phyloP scores from a whole-genome alignment of 768 basidiomycete genomes.

The Kwoniella bestiolae region DNA sequence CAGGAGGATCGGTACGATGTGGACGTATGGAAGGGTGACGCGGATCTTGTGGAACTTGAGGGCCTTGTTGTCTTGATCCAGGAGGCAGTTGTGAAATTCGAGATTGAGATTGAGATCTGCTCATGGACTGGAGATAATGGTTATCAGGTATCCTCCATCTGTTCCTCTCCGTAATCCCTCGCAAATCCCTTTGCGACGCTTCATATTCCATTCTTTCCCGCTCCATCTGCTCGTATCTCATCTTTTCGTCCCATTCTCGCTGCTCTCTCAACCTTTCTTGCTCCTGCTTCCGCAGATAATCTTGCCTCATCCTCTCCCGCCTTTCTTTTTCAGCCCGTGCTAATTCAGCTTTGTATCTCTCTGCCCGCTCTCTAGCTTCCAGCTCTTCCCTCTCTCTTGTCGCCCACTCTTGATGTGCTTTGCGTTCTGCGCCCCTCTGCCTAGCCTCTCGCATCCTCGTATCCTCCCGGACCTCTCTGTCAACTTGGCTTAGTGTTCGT shows the following conservation, averaged over 20 bases:
- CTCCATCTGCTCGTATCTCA: not conserved
- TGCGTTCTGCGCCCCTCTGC: too few species aligned
- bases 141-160: not conserved
- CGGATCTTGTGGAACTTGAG: not conserved
- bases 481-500: slow-evolving; percentile 1
- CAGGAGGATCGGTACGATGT: too few species aligned
- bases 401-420: not conserved
- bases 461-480: not conserved
- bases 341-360: not conserved
- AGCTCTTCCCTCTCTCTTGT: not conserved
- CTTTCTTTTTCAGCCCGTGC: not conserved
- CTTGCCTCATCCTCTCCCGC: not conserved
- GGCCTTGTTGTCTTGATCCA: not conserved
- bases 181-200: not conserved
- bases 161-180: not conserved
- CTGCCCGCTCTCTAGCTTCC: not conserved
- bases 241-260: not conserved
- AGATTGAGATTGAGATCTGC: not conserved
- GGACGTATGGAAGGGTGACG: not conserved
- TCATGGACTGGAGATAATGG: not conserved
- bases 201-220: not conserved
- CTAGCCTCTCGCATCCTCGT: not conserved
- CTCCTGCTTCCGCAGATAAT: not conserved
- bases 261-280: not conserved
- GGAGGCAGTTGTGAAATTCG: not conserved